Evolutionary conservation across 2,329 filamentous ascomycete genomes (phyloP).

Genomic region (Colletotrichum eleusines): DNA sequence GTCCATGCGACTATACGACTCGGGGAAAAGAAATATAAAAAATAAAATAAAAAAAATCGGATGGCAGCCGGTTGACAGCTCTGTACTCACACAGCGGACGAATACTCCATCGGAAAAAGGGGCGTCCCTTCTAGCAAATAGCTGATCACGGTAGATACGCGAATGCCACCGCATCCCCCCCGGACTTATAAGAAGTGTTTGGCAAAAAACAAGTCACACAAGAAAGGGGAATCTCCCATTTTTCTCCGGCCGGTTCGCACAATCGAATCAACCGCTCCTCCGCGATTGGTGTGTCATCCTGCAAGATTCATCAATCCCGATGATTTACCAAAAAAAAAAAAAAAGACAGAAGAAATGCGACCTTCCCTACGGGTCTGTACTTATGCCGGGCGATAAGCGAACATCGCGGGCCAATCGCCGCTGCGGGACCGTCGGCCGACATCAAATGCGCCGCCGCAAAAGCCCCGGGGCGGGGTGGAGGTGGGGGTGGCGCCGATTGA

Average conservation of each 20-base stretch:
- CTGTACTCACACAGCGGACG: no score
- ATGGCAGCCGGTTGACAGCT: no score
- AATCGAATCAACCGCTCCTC: background rate
- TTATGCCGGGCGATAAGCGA: conserved; percentile 36
- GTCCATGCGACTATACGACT: no score
- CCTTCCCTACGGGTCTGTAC: background rate
- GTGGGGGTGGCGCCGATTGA: no score
- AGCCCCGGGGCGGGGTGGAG: no score
- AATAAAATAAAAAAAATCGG: no score
- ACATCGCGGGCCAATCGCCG: conserved; percentile 27
- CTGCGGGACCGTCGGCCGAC: conserved; percentile 10
- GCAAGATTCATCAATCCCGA: conserved; percentile 24
- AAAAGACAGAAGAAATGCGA: conserved; percentile 6
- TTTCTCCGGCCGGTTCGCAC: background rate
- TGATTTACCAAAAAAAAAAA: background rate
- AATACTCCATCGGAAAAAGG: no score
- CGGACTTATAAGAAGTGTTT: background rate
- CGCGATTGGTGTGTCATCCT: background rate
- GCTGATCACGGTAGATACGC: no score
- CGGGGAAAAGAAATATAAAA: no score
- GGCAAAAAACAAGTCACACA: background rate
- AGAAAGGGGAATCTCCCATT: background rate
- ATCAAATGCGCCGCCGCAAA: background rate
- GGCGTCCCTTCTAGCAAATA: no score
- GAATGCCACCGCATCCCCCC: background rate